Conservation (phyloP, 164 flowering plant species). For the Magnolia kwangsiensis region DNA sequence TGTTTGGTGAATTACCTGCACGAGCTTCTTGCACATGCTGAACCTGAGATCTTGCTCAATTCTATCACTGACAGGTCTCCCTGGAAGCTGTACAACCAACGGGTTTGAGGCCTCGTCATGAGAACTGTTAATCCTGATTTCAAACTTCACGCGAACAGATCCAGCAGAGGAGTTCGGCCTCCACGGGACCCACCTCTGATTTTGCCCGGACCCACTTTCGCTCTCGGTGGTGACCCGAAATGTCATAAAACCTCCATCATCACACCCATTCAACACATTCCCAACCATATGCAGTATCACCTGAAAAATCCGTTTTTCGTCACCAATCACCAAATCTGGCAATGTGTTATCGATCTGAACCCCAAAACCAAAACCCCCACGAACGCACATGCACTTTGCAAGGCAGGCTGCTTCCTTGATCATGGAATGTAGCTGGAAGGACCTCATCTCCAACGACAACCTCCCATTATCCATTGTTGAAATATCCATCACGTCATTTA, state of each 20-base stretch:
- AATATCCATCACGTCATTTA: constrained; percentile 75
- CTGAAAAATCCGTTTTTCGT: constrained; percentile 86
- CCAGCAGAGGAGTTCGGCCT: constrained; percentile 53
- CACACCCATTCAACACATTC: constrained; percentile 47
- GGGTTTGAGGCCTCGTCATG: constrained; percentile 22
- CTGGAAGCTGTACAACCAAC: constrained; percentile 15
- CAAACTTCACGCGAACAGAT: constrained; percentile 53
- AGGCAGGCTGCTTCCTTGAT: constrained; percentile 79
- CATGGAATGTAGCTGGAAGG: constrained; percentile 59
- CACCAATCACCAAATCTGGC: constrained; percentile 72
- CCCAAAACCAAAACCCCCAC: constrained; percentile 49
- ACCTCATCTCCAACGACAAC: constrained; percentile 51
- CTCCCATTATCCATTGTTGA: constrained; percentile 56
- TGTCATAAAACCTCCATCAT: constrained; percentile 33
- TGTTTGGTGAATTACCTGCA: constrained; percentile 46
- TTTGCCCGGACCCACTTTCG: constrained; percentile 50
- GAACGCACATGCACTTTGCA: constrained; percentile 67
- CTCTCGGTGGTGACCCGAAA: constrained; percentile 40
- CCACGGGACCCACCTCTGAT: constrained; percentile 65
- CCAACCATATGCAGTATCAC: constrained; percentile 91
- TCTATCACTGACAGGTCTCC: constrained; percentile 30
- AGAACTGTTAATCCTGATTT: constrained; percentile 40
- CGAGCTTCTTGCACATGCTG: constrained; percentile 72
- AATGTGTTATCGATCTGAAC: constrained; percentile 53
- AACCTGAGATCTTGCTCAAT: constrained; percentile 67